Evolutionary conservation across 495 filamentous ascomycete species (phyloP), one percentile per base, ranked within the genome.

Genomic region (Lophiotrema nucula): DNA sequence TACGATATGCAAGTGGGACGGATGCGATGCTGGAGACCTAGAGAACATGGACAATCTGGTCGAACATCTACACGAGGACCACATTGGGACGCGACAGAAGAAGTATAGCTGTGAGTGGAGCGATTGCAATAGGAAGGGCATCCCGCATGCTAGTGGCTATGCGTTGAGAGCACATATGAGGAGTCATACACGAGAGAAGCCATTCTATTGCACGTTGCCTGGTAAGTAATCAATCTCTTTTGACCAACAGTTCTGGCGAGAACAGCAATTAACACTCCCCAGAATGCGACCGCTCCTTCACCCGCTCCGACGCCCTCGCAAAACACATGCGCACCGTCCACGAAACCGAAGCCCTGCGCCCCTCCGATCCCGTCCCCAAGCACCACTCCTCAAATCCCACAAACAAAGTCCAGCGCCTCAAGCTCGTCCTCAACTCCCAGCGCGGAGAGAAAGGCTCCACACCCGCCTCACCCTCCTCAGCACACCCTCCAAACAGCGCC

Each of bases 271-370:
- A 33, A 47, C 50, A n/a, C n/a, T 21, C 15, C 21, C 23, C 64
- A 95, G 93, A 98, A 81, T 98, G 93, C 73, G 95, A 98, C 69
- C 89, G 92, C 66, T 89, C 91, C 50, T 98, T 98, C 68, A 98
- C 93, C 8, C 85, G 93, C 53, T 97, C 93, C 25, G 93, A 98
- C 69, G 93, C 93, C 19, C 83, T 98, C 0, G 90, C 93, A 4
- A 98, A 98, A 70, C 93, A 98, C 70, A 96, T 97, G 89, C 87
- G 93, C 69, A 97, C 93, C 26, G 93, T 98, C 25, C 93, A 98
- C 73, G 95, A 98, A 72, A 96, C 91, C 33, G 95, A 97, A 72
- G 87, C 89, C 4, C 78, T 96, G 3, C 87, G 91, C 4, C 89
- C 89, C 4, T 87, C 86, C n/a, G 91, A 95, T 67, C 86, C 89